Evolutionary conservation across 768 basidiomycete genomes (phyloP).

Genomic region (Leccinum subtestaceum): DNA sequence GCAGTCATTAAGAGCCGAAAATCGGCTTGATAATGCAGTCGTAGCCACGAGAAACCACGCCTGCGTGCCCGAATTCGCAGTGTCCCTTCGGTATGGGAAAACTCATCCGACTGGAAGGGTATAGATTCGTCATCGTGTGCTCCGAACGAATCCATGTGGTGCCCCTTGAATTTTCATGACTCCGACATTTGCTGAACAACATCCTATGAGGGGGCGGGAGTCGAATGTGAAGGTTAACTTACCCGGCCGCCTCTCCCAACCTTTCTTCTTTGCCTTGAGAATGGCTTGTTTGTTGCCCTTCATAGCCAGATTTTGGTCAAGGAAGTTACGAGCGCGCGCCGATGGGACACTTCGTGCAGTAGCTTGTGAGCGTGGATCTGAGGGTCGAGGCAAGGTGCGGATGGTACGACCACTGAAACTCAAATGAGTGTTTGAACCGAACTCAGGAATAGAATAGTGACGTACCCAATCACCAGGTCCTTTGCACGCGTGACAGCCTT

Average conservation of each 20-base stretch:
- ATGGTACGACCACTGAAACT: constrained; percentile 50
- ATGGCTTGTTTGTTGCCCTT: constrained; percentile 33
- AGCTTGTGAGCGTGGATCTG: constrained; percentile 29
- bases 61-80: neutral
- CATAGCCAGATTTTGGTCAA: constrained; percentile 49
- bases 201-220: neutral
- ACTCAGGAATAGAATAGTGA: neutral
- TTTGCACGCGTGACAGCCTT: constrained; percentile 38
- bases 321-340: constrained; percentile 47
- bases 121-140: constrained; percentile 5
- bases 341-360: constrained; percentile 48
- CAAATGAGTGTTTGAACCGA: constrained; percentile 1
- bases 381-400: constrained; percentile 41
- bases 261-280: constrained; percentile 37
- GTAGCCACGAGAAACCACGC: neutral
- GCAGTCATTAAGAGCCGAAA: constrained; percentile 12
- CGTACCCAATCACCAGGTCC: constrained; percentile 56
- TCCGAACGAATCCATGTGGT: constrained; percentile 44
- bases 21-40: constrained; percentile 4
- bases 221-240: constrained; percentile 14
- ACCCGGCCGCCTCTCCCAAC: constrained; percentile 65
- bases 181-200: constrained; percentile 50
- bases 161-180: constrained; percentile 53
- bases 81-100: neutral
- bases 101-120: neutral